Conservation (phyloP, 2,329 filamentous ascomycete species). For the Alternaria hordeiaustralica region DNA sequence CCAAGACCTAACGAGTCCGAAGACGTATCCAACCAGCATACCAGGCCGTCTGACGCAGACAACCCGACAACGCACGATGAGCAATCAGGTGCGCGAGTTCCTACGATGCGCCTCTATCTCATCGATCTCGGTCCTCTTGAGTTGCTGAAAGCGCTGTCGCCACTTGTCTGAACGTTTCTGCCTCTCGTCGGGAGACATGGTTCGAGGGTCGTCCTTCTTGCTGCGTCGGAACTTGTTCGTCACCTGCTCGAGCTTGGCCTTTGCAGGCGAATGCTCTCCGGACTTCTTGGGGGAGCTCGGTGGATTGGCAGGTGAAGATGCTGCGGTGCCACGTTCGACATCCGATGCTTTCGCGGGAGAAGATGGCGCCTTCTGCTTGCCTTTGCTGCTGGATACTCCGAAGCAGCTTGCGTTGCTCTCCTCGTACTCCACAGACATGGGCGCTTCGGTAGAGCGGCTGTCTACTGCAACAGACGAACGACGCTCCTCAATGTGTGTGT, state of each 20-base stretch:
- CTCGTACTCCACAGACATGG: conserved; percentile 14
- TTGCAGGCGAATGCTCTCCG: conserved; percentile 52
- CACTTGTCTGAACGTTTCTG: conserved; percentile 44
- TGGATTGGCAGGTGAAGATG: conserved; percentile 33
- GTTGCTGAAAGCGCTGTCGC: conserved; percentile 43
- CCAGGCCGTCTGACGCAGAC: background rate
- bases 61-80: background rate
- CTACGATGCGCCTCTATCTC: conserved; percentile 35
- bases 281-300: conserved; percentile 45
- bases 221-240: conserved; percentile 53
- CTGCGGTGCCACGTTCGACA: conserved; percentile 17
- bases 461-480: conserved; percentile 11
- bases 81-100: conserved; percentile 14
- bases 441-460: conserved; percentile 8
- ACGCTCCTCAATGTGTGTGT: conserved; percentile 23
- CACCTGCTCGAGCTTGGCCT: conserved; percentile 55
- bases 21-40: background rate
- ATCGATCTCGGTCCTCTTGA: conserved; percentile 39
- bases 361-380: conserved; percentile 37
- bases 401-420: conserved; percentile 42
- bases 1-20: background rate
- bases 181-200: conserved; percentile 48
- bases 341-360: conserved; percentile 32
- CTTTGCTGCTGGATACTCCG: conserved; percentile 35
- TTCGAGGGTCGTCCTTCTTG: conserved; percentile 45